Evolutionary conservation across 768 basidiomycete genomes (phyloP).

Genomic region (Dendrothele bispora): DNA sequence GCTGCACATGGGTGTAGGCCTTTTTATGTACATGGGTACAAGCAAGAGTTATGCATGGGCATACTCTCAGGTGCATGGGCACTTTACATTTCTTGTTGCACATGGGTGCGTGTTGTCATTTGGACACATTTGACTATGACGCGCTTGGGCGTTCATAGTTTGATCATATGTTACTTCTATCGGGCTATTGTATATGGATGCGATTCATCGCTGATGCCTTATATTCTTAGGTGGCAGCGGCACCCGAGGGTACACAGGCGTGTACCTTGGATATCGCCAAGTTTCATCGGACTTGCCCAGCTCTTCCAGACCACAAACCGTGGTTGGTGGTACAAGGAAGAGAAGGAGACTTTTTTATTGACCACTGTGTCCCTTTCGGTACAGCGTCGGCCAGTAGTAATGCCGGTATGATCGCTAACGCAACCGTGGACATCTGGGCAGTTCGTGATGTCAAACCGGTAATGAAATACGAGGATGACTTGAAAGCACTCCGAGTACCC

Average conservation of each 20-base stretch:
- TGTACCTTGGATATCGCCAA: conserved; percentile 13
- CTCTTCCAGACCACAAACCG: conserved; percentile 14
- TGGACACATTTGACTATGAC: neutral
- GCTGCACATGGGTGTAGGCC: too few relatives aligned
- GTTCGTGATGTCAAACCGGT: neutral
- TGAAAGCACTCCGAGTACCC: conserved; percentile 19
- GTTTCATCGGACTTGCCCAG: conserved; percentile 26
- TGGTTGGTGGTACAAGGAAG: conserved; percentile 9
- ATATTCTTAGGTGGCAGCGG: conserved; percentile 9
- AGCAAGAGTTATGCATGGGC: neutral
- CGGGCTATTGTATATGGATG: neutral
- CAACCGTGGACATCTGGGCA: conserved; percentile 12
- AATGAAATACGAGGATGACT: conserved; percentile 33
- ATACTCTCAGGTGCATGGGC: too few relatives aligned
- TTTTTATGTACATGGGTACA: too few relatives aligned
- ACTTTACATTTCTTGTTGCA: neutral
- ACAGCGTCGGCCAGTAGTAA: conserved; percentile 5
- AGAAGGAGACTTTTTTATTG: conserved; percentile 1
- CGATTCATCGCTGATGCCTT: neutral
- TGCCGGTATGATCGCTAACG: conserved; percentile 11
- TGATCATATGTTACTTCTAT: too few relatives aligned
- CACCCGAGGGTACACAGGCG: conserved; percentile 8
- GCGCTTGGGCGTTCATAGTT: neutral
- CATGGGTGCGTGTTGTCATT: neutral
- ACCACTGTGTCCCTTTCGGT: conserved; percentile 13